A percentile compares a stretch with the other conserved stretches of the same genome.
phyloP scores from a whole-genome alignment of 352 stramenopile species.

The Pythium vanterpoolii region DNA sequence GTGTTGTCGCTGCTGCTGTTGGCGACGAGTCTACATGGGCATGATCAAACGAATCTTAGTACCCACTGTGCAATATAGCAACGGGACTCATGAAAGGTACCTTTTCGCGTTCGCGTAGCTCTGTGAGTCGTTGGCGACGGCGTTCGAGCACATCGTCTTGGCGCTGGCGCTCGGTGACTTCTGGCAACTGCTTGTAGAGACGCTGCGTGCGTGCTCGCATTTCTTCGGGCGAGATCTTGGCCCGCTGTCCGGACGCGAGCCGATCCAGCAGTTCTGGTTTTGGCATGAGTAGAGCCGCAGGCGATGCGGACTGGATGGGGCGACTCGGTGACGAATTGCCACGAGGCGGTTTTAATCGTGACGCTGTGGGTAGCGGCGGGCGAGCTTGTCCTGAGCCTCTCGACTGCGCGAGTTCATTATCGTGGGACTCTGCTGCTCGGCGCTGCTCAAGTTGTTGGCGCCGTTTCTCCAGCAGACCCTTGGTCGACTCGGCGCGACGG shows the following conservation, averaged over 20 bases:
- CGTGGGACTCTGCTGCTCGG: background rate
- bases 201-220: constrained; percentile 66
- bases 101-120: constrained; percentile 73
- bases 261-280: constrained; percentile 36
- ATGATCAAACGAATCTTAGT: background rate
- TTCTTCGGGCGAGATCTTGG: constrained; percentile 54
- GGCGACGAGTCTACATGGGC: constrained; percentile 34
- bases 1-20: constrained; percentile 51
- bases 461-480: constrained; percentile 27
- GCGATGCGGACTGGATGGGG: background rate
- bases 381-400: background rate
- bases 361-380: background rate
- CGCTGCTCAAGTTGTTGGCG: constrained; percentile 21
- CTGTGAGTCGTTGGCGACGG: constrained; percentile 57
- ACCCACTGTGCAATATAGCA: background rate
- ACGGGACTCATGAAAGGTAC: constrained; percentile 19
- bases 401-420: background rate
- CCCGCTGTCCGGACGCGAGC: constrained; percentile 44
- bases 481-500: constrained; percentile 26
- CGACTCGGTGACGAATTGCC: background rate
- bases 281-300: constrained; percentile 8
- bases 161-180: constrained; percentile 68
- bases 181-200: constrained; percentile 65
- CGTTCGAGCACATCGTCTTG: constrained; percentile 67
- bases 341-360: background rate